Base-by-base conservation (phyloP, 768 basidiomycete genomes). In the Leccinellum albellum region DNA sequence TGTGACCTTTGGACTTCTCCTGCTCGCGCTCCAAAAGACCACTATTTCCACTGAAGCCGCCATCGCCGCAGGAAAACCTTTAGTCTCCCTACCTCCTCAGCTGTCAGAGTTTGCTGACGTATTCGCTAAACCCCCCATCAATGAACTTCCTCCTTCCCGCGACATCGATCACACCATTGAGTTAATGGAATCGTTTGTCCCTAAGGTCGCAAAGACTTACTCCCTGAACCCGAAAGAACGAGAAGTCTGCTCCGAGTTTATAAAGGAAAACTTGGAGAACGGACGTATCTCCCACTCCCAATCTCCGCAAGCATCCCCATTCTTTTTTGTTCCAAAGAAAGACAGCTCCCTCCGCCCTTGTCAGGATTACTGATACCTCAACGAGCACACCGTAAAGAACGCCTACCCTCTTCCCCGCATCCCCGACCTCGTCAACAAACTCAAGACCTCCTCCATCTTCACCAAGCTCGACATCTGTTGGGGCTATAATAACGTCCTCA, bases 71-170 rank as follows among this genome's bases (percentile, higher is more conserved):
- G 26, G 26, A 26, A 6, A 6, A 26, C 26, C 3, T 26, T 6
- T n/a, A n/a, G 6, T 6, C 6, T 29, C 9, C 3, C 28, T 1
- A 1, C 3, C 9, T 4, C 4, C 4, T 1, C 9, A 1, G 7
- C 28, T 29, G 4, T 8, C 28, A 29, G 4, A n/a, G n/a, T n/a
- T n/a, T n/a, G n/a, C n/a, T n/a, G 28, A 29, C 9, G 7, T 29
- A 6, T 29, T 29, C 9, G 3, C 28, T 8, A 29, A 29, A 8
- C 28, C 28, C 4, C 28, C 9, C 4, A 4, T 1, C 4, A 8
- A 29, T 8, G 9, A 29, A 33, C 14, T 15, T 13, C 32, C 32
- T 1, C 32, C 32, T 1, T 14, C 1, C 8, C 12, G 12, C 8
- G 12, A 4, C 10, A 6, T 15, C 3, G 15, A 37, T 17, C 35